Evolutionary conservation across 225 moss, liverwort and hornwort genomes (phyloP).

Genomic region (Marchantia polymorpha): DNA sequence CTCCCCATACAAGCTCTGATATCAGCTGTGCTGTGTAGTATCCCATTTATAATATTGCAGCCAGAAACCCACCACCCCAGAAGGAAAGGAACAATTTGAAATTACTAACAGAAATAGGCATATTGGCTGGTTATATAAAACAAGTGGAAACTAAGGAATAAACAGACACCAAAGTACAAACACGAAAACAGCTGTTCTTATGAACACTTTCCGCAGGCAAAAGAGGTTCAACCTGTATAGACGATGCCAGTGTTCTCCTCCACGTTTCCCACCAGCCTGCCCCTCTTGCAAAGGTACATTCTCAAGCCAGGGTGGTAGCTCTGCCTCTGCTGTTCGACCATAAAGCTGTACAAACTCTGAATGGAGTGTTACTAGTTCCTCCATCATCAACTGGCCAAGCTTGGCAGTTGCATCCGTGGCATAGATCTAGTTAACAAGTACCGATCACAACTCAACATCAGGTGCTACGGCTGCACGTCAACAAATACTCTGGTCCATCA

Average conservation of each 20-base stretch:
- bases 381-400: conserved; percentile 93
- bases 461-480: neutral
- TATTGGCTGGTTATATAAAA: neutral
- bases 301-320: conserved; percentile 66
- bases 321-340: conserved; percentile 44
- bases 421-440: conserved; percentile 54
- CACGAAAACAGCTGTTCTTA: conserved; percentile 3
- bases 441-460: neutral
- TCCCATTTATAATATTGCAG: conserved; percentile 28
- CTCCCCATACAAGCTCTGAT: conserved; percentile 64
- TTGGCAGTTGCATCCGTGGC: conserved; percentile 84
- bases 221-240: conserved; percentile 71
- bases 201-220: neutral
- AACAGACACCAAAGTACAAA: neutral
- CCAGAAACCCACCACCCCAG: conserved; percentile 11
- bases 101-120: conserved; percentile 12
- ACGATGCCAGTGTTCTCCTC: conserved; percentile 66
- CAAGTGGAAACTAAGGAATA: neutral
- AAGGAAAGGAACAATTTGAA: conserved; percentile 12
- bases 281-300: conserved; percentile 36
- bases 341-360: conserved; percentile 52
- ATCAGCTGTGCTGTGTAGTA: conserved; percentile 73
- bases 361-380: conserved; percentile 80
- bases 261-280: conserved; percentile 39
- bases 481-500: neutral